Base-by-base conservation (phyloP, 257 asterid species). In the Agastache rugosa region DNA sequence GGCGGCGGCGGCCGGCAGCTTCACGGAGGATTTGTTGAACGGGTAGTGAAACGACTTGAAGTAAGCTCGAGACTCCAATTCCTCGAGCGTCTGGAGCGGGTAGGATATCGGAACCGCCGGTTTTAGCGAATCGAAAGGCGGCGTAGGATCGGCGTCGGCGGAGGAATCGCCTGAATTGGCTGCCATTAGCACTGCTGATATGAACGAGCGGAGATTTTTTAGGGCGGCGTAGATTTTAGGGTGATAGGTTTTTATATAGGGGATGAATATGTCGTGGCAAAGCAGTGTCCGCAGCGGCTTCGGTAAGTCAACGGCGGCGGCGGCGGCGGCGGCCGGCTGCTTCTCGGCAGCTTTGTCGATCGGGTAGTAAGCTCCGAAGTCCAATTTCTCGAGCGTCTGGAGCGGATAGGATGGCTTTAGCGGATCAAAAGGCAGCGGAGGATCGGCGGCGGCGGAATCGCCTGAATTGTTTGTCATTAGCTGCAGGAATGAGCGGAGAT, bases 1-100 rank as follows among this genome's bases (percentile, higher is more conserved):
- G 29, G 25, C 75, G 12, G 62, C 70, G 63, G 67, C 25, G 2
- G 85, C 5, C 34, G 83, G 85, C 47, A 88, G 73, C 82, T 85
- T 83, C 80, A 86, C 89, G 41, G 81, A 31, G 9, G 92, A 78
- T 74, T 73, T 81, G 61, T 86, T 92, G 78, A 88, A 92, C 16
- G 91, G 93, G 42, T 73, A 94, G 72, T 94, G 99, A 37, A 94
- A 94, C 31, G 97, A 94, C 12, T 86, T 70, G 78, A 92, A 92
- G 81, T 88, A 94, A 25, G 83, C 83, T 53, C 95, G 90, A 5
- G 96, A 84, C 50, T 90, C 91, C 60, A 94, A 82, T 34, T 94
- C 97, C 62, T 90, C 96, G 2, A 92, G 91, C 22, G 97, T 89
- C 39, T 84, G 84, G 69, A 94, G 82, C 6, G 99, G 97, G 81